Evolutionary conservation across 768 basidiomycete species (phyloP).

Genomic region (Collybiopsis luxurians): DNA sequence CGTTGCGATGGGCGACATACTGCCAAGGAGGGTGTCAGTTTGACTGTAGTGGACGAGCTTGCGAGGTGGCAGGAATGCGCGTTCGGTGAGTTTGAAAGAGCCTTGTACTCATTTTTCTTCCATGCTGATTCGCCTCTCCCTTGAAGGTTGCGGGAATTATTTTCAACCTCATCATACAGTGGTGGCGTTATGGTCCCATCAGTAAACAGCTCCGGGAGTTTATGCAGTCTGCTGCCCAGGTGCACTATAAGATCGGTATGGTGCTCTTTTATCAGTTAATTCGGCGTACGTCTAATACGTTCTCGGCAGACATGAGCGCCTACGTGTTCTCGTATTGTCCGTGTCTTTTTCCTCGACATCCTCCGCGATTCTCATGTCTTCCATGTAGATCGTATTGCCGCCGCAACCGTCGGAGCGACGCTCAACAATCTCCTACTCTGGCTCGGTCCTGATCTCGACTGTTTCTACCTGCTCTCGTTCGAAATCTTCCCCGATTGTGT

Average conservation of each 20-base stretch:
- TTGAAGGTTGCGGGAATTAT: conserved; percentile 75
- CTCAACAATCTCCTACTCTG: conserved; percentile 78
- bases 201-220: conserved; percentile 71
- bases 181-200: conserved; percentile 79
- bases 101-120: not conserved
- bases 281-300: too few relatives aligned
- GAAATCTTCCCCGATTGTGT: conserved; percentile 78
- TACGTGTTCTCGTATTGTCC: conserved; percentile 36
- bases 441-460: conserved; percentile 62
- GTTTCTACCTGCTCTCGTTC: conserved; percentile 76
- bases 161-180: conserved; percentile 78
- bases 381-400: conserved; percentile 63
- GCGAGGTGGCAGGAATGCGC: conserved; percentile 87
- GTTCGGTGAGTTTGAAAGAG: conserved; percentile 34
- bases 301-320: not conserved
- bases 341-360: conserved; percentile 1
- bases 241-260: conserved; percentile 83
- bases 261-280: conserved; percentile 26
- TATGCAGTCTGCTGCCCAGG: conserved; percentile 71
- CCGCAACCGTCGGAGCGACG: conserved; percentile 60
- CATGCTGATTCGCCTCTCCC: conserved; percentile 10
- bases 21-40: conserved; percentile 76
- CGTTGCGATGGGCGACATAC: conserved; percentile 82
- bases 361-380: conserved; percentile 37
- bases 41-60: conserved; percentile 86